Percentiles rank a stretch among this genome's conserved stretches.
Conservation (phyloP, 2,329 filamentous ascomycete genomes). For the Exophiala spinifera region DNA sequence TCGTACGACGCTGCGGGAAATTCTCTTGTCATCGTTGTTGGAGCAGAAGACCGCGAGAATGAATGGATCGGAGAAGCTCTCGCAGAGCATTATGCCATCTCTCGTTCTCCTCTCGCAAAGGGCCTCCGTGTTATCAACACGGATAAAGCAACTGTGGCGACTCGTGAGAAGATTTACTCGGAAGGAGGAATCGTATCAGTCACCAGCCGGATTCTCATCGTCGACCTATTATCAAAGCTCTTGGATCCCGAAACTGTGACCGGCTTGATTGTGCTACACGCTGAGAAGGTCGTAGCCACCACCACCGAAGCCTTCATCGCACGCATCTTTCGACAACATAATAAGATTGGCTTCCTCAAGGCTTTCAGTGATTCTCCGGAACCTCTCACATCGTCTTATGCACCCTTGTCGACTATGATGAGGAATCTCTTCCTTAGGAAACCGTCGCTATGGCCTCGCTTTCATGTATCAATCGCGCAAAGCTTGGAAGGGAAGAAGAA, state of each 20-base stretch:
- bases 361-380: constrained; percentile 94
- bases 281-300: constrained; percentile 77
- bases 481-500: constrained; percentile 88
- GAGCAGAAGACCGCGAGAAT: constrained; percentile 90
- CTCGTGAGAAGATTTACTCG: constrained; percentile 86
- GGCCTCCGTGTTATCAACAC: constrained; percentile 92
- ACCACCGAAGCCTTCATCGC: constrained; percentile 93
- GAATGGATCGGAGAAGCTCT: constrained; percentile 94
- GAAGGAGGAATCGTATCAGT: constrained; percentile 91
- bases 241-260: constrained; percentile 81
- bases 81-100: constrained; percentile 91
- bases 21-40: constrained; percentile 84
- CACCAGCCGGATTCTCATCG: constrained; percentile 90
- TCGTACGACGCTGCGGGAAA: constrained; percentile 95
- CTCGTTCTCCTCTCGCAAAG: constrained; percentile 73
- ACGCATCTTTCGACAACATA: constrained; percentile 88
- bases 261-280: constrained; percentile 81
- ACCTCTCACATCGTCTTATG: constrained; percentile 82
- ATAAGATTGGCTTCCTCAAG: constrained; percentile 90
- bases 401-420: constrained; percentile 85
- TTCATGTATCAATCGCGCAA: constrained; percentile 84
- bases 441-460: constrained; percentile 86
- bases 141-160: constrained; percentile 81
- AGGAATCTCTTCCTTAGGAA: constrained; percentile 87
- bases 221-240: constrained; percentile 81